phyloP scores from a whole-genome alignment of 495 filamentous ascomycete genomes.

The Xanthoparmelia taractica region DNA sequence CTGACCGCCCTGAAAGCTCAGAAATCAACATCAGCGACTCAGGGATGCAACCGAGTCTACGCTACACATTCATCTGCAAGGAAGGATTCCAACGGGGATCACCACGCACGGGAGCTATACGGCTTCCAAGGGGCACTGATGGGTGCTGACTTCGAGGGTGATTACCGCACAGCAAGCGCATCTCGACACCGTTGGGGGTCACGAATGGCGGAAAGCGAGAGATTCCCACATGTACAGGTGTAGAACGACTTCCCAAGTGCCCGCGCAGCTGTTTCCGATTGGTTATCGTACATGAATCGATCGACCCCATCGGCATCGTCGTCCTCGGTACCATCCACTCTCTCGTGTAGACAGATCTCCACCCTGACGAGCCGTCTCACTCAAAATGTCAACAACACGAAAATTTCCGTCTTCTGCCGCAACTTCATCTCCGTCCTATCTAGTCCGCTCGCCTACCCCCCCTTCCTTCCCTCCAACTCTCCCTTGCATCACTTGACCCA shows the following conservation, averaged over 20 bases:
- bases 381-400: background rate
- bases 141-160: conserved; percentile 1
- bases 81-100: background rate
- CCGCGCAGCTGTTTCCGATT: background rate
- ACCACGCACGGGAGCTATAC: background rate
- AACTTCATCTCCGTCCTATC: background rate
- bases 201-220: background rate
- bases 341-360: background rate
- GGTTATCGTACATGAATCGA: background rate
- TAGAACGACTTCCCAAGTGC: background rate
- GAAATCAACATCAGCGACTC: conserved; percentile 2
- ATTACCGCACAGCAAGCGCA: background rate
- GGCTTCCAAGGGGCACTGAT: conserved; percentile 2
- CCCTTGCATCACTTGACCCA: background rate
- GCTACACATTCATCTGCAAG: background rate
- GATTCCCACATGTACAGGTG: background rate
- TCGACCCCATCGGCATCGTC: background rate
- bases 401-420: background rate
- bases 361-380: background rate
- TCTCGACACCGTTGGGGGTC: background rate
- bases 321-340: background rate
- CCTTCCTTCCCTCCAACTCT: background rate
- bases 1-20: background rate
- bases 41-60: background rate
- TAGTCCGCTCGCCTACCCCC: background rate